phyloP scores from a whole-genome alignment of 805 yeast species.

The Lachancea sp. region DNA sequence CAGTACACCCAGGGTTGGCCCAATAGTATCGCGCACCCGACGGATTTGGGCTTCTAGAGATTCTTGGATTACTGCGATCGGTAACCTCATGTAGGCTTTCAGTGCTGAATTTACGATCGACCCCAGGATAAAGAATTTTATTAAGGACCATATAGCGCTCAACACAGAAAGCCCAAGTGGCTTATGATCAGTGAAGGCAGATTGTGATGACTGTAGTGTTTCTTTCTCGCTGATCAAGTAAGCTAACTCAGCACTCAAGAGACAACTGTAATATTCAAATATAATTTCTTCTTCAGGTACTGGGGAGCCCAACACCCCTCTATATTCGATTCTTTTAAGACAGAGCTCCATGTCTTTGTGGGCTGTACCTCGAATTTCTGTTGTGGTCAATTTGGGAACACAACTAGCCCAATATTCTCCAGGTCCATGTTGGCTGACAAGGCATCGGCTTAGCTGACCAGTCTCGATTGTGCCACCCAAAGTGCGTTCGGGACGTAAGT shows the following conservation, averaged over 20 bases:
- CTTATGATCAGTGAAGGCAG: not conserved
- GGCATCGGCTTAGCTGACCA: constrained; percentile 2
- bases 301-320: not conserved
- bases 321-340: not conserved
- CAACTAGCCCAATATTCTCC: not conserved
- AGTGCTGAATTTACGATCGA: not conserved
- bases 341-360: not conserved
- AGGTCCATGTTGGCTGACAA: not conserved
- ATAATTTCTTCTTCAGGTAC: not conserved
- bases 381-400: not conserved
- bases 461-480: not conserved
- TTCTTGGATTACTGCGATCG: not conserved
- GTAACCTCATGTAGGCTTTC: not conserved
- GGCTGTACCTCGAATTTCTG: not conserved
- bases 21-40: not conserved
- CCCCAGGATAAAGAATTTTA: not conserved
- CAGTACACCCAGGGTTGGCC: not conserved
- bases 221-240: not conserved
- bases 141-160: not conserved
- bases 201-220: not conserved
- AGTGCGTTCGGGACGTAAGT: no score
- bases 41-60: not conserved
- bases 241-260: not conserved
- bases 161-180: not conserved
- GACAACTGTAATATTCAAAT: constrained; percentile 2